Evolutionary conservation across 768 basidiomycete genomes (phyloP).

Genomic region (Suillus hirtellus): DNA sequence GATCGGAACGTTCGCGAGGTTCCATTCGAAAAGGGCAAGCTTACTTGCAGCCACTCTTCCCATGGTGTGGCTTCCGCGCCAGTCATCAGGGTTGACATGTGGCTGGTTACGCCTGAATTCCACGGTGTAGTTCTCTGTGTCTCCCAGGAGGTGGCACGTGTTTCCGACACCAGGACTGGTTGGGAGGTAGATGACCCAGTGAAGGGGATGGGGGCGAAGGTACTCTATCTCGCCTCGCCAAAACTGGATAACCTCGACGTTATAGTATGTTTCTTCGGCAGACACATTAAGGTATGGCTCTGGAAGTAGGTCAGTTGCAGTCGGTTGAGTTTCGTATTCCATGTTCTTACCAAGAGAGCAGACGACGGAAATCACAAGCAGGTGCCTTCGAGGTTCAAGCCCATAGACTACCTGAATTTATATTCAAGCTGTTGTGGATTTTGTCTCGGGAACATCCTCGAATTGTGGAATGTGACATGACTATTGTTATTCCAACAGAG

Average conservation of each 20-base stretch:
- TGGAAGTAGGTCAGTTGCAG: neutral
- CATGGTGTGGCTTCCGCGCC: slow-evolving; percentile 26
- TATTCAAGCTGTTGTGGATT: neutral
- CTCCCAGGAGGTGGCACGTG: slow-evolving; percentile 29
- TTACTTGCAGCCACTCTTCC: slow-evolving; percentile 19
- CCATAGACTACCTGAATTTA: neutral
- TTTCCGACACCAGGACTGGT: slow-evolving; percentile 21
- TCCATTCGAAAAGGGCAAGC: slow-evolving; percentile 20
- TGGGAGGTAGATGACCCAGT: slow-evolving; percentile 35
- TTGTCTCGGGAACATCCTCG: neutral
- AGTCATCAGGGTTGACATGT: slow-evolving; percentile 16
- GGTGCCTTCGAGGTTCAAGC: neutral
- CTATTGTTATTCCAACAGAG: neutral
- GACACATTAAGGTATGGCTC: slow-evolving; percentile 6
- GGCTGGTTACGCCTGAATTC: slow-evolving; percentile 13
- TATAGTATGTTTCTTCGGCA: slow-evolving; percentile 21
- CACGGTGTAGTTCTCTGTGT: slow-evolving; percentile 24
- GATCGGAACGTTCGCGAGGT: slow-evolving; percentile 14
- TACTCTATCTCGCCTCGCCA: slow-evolving; percentile 25
- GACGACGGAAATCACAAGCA: neutral
- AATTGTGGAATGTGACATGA: neutral
- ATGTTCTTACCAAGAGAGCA: neutral
- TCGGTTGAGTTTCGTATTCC: neutral
- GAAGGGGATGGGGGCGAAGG: slow-evolving; percentile 18
- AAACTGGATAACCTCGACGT: slow-evolving; percentile 32